Percentiles rank a stretch among this genome's conserved stretches.
Conservation (phyloP, 2,329 filamentous ascomycete species). For the Fusarium sp. region DNA sequence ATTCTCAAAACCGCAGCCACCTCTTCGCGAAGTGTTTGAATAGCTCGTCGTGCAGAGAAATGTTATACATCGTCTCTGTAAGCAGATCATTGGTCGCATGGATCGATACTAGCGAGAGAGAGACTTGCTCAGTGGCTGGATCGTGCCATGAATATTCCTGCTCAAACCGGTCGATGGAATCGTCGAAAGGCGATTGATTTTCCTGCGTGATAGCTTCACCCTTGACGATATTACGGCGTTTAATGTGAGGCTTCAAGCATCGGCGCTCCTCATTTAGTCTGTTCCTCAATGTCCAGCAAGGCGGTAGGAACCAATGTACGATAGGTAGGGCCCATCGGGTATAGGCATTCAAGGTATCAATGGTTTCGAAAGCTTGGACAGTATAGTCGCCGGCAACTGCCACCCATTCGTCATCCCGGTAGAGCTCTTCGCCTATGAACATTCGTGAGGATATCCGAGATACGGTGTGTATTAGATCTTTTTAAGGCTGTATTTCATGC, state of each 20-base stretch:
- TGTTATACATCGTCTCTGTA: conserved; percentile 35
- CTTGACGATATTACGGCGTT: conserved; percentile 54
- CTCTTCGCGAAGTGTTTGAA: conserved; percentile 61
- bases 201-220: background rate
- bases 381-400: conserved; percentile 63
- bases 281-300: conserved; percentile 52
- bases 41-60: conserved; percentile 60
- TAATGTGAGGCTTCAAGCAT: background rate
- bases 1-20: conserved; percentile 38
- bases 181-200: conserved; percentile 38
- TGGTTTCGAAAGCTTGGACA: conserved; percentile 55
- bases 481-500: background rate
- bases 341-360: conserved; percentile 55
- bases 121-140: conserved; percentile 33
- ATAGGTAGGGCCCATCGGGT: conserved; percentile 63
- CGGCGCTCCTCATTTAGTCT: conserved; percentile 49
- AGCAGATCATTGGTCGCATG: conserved; percentile 64
- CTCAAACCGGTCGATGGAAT: conserved; percentile 71
- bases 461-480: conserved; percentile 6
- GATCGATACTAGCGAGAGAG: conserved; percentile 64
- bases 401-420: conserved; percentile 63
- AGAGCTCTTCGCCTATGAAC: conserved; percentile 58
- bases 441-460: conserved; percentile 52
- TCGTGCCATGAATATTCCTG: conserved; percentile 55
- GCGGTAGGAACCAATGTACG: conserved; percentile 60